Conservation (phyloP, 768 basidiomycete genomes). For the Boletus fagicola region DNA sequence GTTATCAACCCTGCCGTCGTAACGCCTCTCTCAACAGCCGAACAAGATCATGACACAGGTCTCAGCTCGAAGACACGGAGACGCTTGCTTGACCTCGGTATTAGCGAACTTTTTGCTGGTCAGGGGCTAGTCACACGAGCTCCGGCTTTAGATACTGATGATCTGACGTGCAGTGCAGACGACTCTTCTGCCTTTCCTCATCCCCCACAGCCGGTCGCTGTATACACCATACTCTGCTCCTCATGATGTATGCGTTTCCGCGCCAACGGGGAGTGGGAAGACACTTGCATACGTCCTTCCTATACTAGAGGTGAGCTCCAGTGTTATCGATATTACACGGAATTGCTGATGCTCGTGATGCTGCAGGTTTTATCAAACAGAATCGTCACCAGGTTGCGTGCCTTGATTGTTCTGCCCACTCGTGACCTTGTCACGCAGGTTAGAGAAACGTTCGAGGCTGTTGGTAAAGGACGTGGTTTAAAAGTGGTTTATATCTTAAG, state of each 20-base stretch:
- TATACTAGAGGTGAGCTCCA: slow-evolving; percentile 69
- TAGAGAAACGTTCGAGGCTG: slow-evolving; percentile 83
- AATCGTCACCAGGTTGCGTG: slow-evolving; percentile 80
- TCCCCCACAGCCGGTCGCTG: slow-evolving; percentile 48
- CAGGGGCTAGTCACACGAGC: slow-evolving; percentile 22
- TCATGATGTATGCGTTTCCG: slow-evolving; percentile 88
- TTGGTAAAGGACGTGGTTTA: slow-evolving; percentile 82
- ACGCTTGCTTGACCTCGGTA: slow-evolving; percentile 70
- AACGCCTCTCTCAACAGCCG: slow-evolving; percentile 41
- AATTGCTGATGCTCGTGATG: background rate
- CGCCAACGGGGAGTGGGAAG: slow-evolving; percentile 97
- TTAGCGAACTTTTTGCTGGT: slow-evolving; percentile 91
- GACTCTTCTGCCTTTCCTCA: slow-evolving; percentile 76
- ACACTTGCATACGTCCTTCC: slow-evolving; percentile 96
- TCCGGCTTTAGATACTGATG: slow-evolving; percentile 14
- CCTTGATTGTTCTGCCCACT: slow-evolving; percentile 88
- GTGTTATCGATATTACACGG: background rate
- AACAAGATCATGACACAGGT: slow-evolving; percentile 42
- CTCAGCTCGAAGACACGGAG: slow-evolving; percentile 59
- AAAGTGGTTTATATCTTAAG: slow-evolving; percentile 48
- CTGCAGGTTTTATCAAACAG: slow-evolving; percentile 66
- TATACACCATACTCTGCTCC: slow-evolving; percentile 67
- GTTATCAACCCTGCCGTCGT: slow-evolving; percentile 56
- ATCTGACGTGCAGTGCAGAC: slow-evolving; percentile 70
- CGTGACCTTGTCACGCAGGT: slow-evolving; percentile 92